Evolutionary conservation across 306 rosid genomes (phyloP).

Genomic region (Quercus cerris): DNA sequence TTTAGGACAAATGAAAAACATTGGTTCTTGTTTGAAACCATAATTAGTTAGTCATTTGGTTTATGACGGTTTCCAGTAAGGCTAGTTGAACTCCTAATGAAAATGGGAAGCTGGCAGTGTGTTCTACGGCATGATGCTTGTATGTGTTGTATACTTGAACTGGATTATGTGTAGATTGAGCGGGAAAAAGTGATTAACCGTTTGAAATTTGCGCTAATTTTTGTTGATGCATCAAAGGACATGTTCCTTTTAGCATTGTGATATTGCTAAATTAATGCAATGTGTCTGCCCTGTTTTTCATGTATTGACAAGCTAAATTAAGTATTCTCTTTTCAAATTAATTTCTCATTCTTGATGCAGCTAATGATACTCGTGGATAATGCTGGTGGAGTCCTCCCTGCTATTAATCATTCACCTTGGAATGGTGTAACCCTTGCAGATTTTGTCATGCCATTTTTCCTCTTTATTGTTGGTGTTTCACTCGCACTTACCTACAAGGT

Average conservation of each 20-base stretch:
- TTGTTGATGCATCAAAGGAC: neutral
- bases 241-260: neutral
- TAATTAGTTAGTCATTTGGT: neutral
- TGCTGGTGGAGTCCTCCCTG: constrained; percentile 78
- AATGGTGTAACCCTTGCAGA: constrained; percentile 92
- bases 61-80: neutral
- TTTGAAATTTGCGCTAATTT: neutral
- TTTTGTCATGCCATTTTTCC: constrained; percentile 92
- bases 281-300: neutral
- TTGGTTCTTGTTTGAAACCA: neutral
- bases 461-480: constrained; percentile 88
- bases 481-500: constrained; percentile 95
- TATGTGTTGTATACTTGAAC: neutral
- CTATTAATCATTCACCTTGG: constrained; percentile 98
- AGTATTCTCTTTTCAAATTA: neutral
- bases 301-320: neutral
- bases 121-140: neutral
- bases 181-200: neutral
- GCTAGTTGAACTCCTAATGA: too few relatives aligned
- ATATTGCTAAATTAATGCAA: neutral
- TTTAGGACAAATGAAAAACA: neutral
- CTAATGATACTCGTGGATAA: constrained; percentile 94
- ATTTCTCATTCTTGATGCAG: constrained; percentile 45
- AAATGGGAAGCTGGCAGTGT: neutral
- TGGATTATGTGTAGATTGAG: neutral